Evolutionary conservation across 192 early-diverging fungal genomes (phyloP), one percentile per base, ranked within the genome.

Genomic region (Funneliformis geosporum): DNA sequence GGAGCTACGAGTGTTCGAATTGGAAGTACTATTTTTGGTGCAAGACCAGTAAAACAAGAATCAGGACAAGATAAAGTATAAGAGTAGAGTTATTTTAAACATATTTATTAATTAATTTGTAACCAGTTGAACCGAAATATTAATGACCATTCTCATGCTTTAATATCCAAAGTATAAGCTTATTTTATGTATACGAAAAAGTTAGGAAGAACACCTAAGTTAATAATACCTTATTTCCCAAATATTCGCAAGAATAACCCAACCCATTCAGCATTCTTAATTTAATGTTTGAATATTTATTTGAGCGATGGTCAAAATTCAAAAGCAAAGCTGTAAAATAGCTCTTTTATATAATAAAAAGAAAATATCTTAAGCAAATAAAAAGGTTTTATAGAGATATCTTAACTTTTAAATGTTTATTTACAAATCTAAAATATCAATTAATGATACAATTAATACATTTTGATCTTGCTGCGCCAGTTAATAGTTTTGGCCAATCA

Each of bases 1-100:
- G 98, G 97, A 44, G 90, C 95, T 7, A 96, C 96, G 44, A 98
- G 93, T 80, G 92, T 99, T 40, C 92, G 98, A n/a, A 93, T 98
- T 10, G 98, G 98, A 10, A 94, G 90, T 75, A 91, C 87, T 23
- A 95, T 99, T 67, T 99, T 99, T 90, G 98, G 98, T 33, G 80
- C 85, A 8, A 86, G 93, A 61, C 84, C 84, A 25, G 73, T 79
- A 4, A 80, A 65, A 79, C 33, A 69, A n/a, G 25, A 28, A 38
- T 66, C 33, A 66, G 12, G 16, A 18, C 6, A 16, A 28, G 16
- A 66, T 33, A 66, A 66, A 61, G 25, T 23, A 61, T 8, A 61
- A 61, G 21, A 61, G 59, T n/a, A 16, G 14, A 60, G 33, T 44
- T 44, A 9, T 44, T 10, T 55, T n/a, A n/a, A n/a, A n/a, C n/a